Conservation (phyloP, 495 filamentous ascomycete species). For the Amniculicola lignicola region DNA sequence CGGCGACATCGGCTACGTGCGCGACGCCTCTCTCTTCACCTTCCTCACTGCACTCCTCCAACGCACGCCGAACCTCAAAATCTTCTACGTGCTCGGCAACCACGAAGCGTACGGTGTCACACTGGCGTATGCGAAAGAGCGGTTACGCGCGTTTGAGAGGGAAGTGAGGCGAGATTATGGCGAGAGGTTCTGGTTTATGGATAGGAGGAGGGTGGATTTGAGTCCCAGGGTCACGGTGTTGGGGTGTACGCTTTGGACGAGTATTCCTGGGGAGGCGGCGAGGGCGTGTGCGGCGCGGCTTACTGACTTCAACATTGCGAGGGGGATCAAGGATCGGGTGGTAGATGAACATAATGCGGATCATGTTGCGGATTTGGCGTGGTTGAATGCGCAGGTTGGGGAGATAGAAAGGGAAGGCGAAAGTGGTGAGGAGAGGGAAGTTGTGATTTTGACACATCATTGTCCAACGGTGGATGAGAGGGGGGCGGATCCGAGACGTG, state of each 20-base stretch:
- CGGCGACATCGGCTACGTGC: conserved; percentile 54
- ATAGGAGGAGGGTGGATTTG: conserved; percentile 46
- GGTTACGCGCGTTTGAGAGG: conserved; percentile 31
- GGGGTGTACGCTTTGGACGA: conserved; percentile 52
- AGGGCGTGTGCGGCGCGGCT: conserved; percentile 39
- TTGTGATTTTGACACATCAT: conserved; percentile 55
- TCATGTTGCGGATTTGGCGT: conserved; percentile 47
- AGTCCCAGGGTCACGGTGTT: conserved; percentile 44
- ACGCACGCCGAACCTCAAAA: conserved; percentile 41
- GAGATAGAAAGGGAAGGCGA: conserved; percentile 39
- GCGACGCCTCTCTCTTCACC: conserved; percentile 44
- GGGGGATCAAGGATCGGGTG: conserved; percentile 46
- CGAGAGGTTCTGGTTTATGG: conserved; percentile 15
- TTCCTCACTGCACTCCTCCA: conserved; percentile 49
- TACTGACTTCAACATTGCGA: conserved; percentile 49
- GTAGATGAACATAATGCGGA: conserved; percentile 45
- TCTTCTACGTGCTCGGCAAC: conserved; percentile 56
- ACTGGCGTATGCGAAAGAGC: conserved; percentile 23
- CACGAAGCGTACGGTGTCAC: conserved; percentile 55
- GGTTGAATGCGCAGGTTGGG: conserved; percentile 51
- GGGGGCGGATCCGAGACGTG: conserved; percentile 46
- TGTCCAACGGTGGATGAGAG: conserved; percentile 45
- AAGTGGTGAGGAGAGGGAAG: conserved; percentile 32
- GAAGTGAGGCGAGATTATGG: background rate
- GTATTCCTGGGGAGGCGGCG: conserved; percentile 35